A percentile compares a stretch with the other conserved stretches of the same genome.
These are phyloP conservation scores for Apiospora marii DNA, from an alignment of 2,329 filamentous ascomycete species.

Conservation along the genomic window DNA sequence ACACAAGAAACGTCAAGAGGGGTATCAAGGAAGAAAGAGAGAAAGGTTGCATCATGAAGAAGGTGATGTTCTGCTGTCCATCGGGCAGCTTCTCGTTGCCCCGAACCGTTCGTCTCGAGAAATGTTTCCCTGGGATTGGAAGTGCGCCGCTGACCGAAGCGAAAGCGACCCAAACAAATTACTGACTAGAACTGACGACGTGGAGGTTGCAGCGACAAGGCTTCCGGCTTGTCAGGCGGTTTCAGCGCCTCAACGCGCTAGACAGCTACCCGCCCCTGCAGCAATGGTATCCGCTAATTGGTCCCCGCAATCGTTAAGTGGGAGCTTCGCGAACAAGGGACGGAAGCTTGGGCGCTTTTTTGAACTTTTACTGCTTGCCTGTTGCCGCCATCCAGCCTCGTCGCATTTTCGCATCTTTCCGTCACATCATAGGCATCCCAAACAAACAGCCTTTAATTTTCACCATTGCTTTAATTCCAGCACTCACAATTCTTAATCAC, in stretches of 20 bases:
- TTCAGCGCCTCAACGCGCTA: slow-evolving; percentile 17
- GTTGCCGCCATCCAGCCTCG: slow-evolving; percentile 10
- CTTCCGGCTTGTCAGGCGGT: not conserved
- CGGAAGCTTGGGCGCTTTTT: slow-evolving; percentile 4
- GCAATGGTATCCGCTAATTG: slow-evolving; percentile 11
- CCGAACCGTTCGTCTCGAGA: not conserved
- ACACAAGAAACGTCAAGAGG: slow-evolving; percentile 41
- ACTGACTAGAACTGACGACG: not conserved
- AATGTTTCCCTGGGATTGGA: slow-evolving; percentile 25
- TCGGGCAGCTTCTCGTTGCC: slow-evolving; percentile 31
- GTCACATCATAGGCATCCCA: not conserved
- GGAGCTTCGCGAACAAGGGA: slow-evolving; percentile 12
- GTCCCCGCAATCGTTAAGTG: slow-evolving; percentile 25
- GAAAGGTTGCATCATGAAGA: slow-evolving; percentile 41
- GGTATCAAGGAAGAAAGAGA: slow-evolving; percentile 44
- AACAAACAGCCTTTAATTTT: not conserved
- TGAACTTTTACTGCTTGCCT: slow-evolving; percentile 10
- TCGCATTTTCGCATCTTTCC: not conserved
- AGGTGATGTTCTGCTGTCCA: slow-evolving; percentile 38
- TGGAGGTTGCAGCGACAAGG: slow-evolving; percentile 17
- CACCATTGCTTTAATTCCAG: not conserved
- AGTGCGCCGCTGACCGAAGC: slow-evolving; percentile 1
- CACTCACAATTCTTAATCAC: not conserved
- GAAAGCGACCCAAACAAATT: not conserved
- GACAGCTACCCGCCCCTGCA: slow-evolving; percentile 9